phyloP scores from a whole-genome alignment of 2,329 filamentous ascomycete genomes.

The Diaporthe caulivora region DNA sequence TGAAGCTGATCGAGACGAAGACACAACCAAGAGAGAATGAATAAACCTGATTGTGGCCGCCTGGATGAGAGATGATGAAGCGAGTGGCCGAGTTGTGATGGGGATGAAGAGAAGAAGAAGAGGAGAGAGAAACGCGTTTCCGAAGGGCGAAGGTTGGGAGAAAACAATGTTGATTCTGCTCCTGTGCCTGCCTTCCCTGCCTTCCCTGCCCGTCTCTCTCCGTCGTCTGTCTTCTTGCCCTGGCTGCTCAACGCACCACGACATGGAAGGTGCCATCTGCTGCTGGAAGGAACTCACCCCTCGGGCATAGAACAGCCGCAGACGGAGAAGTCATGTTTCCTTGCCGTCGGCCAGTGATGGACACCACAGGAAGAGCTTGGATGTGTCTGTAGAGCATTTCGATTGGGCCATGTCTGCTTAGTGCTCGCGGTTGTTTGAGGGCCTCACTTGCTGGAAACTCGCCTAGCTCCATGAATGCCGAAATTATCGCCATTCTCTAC shows the following conservation, averaged over 20 bases:
- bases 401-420: not conserved
- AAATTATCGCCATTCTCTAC: not conserved
- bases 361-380: not conserved
- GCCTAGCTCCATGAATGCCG: not conserved
- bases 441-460: not conserved
- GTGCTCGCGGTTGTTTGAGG: not conserved
- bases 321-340: not conserved
- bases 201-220: not conserved
- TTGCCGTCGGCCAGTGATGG: not conserved
- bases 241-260: not conserved
- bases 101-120: conserved; percentile 15
- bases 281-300: not conserved
- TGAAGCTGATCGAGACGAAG: not conserved
- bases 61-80: conserved; percentile 29
- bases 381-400: not conserved
- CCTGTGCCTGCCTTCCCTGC: conserved; percentile 25
- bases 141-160: not conserved
- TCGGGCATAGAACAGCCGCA: not conserved
- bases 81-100: conserved; percentile 18
- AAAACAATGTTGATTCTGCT: conserved; percentile 24
- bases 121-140: not conserved
- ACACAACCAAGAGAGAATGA: conserved; percentile 26
- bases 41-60: conserved; percentile 21
- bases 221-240: not conserved
- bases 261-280: not conserved